A percentile compares a stretch with the other conserved stretches of the same genome.
phyloP scores from a whole-genome alignment of 139 green algal species.

The Limnomonas spitsbergensis region DNA sequence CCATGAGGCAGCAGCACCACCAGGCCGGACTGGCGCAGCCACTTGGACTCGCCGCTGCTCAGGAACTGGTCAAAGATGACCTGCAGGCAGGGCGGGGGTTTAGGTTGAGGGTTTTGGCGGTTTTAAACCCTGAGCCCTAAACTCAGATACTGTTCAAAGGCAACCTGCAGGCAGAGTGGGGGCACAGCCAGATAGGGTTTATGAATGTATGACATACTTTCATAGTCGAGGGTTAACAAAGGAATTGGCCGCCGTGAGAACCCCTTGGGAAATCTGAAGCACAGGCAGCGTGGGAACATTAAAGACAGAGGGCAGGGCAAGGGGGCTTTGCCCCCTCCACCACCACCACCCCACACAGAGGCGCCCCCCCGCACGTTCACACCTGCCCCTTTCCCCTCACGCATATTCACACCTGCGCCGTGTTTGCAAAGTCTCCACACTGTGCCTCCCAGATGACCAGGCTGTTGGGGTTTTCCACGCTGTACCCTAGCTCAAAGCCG shows the following conservation, averaged over 20 bases:
- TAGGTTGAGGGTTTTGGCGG: no score
- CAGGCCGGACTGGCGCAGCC: conserved; percentile 83
- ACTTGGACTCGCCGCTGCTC: conserved; percentile 90
- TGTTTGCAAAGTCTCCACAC: conserved; percentile 98
- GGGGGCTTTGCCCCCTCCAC: no score
- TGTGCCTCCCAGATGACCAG: conserved; percentile 96
- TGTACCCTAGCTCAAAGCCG: conserved; percentile 97
- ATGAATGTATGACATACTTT: no score
- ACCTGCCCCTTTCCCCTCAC: not conserved
- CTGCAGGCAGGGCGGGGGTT: conserved; percentile 39
- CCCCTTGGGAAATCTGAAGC: no score
- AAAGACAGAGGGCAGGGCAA: no score
- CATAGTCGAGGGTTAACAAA: no score
- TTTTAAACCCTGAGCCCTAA: no score
- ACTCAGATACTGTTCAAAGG: no score
- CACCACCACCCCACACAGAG: no score
- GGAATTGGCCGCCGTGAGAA: no score
- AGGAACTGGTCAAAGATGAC: conserved; percentile 97
- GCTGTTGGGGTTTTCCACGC: conserved; percentile 93
- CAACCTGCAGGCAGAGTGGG: not conserved
- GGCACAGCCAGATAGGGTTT: not conserved
- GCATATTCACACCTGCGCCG: conserved; percentile 62
- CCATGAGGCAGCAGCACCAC: conserved; percentile 92
- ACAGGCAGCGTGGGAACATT: not conserved
- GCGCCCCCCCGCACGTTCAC: not conserved